These are phyloP conservation scores for Clitopilus passeckerianus DNA, from an alignment of 768 basidiomycete genomes.

Conservation along the genomic window DNA sequence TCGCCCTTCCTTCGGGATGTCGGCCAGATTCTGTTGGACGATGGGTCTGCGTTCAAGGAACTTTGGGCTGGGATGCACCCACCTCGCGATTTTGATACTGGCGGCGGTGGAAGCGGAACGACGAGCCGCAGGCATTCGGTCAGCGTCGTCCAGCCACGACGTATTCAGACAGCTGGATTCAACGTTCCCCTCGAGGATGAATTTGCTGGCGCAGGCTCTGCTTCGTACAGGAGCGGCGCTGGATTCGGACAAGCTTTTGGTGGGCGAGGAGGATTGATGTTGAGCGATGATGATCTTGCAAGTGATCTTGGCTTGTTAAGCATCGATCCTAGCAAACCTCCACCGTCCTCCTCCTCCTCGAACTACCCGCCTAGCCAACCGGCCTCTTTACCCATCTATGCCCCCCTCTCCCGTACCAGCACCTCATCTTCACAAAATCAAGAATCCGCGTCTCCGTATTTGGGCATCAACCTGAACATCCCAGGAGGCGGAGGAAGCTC, in stretches of 20 bases:
- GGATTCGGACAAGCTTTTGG: conserved; percentile 24
- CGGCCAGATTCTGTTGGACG: conserved; percentile 70
- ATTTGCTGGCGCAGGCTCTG: background rate
- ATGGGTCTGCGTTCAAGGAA: conserved; percentile 66
- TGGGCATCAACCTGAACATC: conserved; percentile 58
- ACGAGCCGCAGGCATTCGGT: conserved; percentile 83
- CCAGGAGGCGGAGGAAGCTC: conserved; percentile 29
- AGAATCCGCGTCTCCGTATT: conserved; percentile 31
- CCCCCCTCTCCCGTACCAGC: conserved; percentile 51
- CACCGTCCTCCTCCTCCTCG: conserved; percentile 31
- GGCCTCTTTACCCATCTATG: conserved; percentile 73
- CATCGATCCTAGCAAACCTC: conserved; percentile 40
- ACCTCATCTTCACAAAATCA: conserved; percentile 21
- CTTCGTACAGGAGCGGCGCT: conserved; percentile 23
- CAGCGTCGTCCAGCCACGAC: conserved; percentile 72
- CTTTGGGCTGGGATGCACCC: conserved; percentile 71
- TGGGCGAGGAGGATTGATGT: conserved; percentile 55
- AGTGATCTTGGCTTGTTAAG: conserved; percentile 62
- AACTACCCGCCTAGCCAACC: conserved; percentile 61
- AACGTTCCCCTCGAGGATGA: conserved; percentile 34
- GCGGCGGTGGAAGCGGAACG: conserved; percentile 66
- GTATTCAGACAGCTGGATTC: conserved; percentile 65
- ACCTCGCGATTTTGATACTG: conserved; percentile 53
- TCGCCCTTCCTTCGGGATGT: conserved; percentile 85
- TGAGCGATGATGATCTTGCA: conserved; percentile 80